Conservation (phyloP, 129 eudicot genomes). For the Lonicera japonica region DNA sequence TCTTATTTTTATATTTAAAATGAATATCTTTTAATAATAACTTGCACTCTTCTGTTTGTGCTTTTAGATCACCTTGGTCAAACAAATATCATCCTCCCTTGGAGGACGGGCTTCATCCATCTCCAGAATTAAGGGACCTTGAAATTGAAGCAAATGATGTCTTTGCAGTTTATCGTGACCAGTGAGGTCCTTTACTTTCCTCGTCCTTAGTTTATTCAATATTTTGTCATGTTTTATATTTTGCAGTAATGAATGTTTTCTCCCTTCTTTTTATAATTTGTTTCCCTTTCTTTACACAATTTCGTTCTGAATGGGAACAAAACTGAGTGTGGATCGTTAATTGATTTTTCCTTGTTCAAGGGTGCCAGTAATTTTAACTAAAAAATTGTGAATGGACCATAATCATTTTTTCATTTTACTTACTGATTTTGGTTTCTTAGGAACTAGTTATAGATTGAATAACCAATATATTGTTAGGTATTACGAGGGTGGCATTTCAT, state of each 20-base stretch:
- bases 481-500: slow-evolving; percentile 94
- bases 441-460: slow-evolving; percentile 15
- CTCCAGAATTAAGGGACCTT: slow-evolving; percentile 78
- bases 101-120: slow-evolving; percentile 81
- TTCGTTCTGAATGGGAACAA: neutral
- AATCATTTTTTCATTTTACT: neutral
- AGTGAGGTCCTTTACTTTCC: slow-evolving; percentile 99
- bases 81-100: slow-evolving; percentile 85
- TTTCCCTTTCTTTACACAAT: neutral
- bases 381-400: neutral
- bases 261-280: too few species aligned
- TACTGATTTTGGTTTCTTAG: neutral
- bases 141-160: slow-evolving; percentile 95
- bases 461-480: slow-evolving; percentile 56
- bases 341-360: neutral
- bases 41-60: neutral
- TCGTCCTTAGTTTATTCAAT: slow-evolving; percentile 36
- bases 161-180: slow-evolving; percentile 93
- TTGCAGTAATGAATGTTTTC: neutral
- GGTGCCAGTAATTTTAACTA: too few species aligned
- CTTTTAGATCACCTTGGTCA: slow-evolving; percentile 92
- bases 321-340: neutral
- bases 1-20: neutral
- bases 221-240: neutral
- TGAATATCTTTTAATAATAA: neutral